Conservation (phyloP, 2,329 filamentous ascomycete genomes). For the Fusarium sp. region DNA sequence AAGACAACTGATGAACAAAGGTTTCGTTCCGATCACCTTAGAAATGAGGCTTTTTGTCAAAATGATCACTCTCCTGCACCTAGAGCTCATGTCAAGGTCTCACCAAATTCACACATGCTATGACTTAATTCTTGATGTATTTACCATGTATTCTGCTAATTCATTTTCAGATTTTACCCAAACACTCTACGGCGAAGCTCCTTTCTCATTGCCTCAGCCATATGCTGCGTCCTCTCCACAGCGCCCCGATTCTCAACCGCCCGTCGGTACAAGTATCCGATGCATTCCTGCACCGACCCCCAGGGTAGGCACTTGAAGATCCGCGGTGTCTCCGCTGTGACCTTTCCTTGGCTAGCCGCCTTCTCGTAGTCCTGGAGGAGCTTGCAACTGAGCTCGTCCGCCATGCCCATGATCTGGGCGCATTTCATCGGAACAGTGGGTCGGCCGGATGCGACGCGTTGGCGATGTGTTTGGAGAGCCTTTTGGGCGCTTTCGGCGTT, state of each 20-base stretch:
- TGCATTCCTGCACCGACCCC: constrained; percentile 54
- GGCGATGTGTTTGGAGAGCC: constrained; percentile 56
- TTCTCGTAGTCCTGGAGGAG: constrained; percentile 55
- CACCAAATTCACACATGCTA: no score
- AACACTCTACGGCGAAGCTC: constrained; percentile 45
- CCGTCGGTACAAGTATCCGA: constrained; percentile 53
- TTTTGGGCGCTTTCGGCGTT: constrained; percentile 57
- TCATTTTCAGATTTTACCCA: no score
- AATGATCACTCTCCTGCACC: no score
- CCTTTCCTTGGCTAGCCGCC: constrained; percentile 5
- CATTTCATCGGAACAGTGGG: constrained; percentile 55
- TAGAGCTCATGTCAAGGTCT: no score
- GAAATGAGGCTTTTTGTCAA: no score
- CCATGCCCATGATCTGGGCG: constrained; percentile 69
- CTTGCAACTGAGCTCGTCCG: constrained; percentile 65
- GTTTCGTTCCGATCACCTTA: no score
- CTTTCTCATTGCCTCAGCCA: constrained; percentile 45
- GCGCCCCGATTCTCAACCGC: constrained; percentile 55
- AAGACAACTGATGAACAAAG: no score
- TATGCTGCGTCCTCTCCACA: constrained; percentile 47
- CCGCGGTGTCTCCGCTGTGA: constrained; percentile 31
- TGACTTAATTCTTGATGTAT: no score
- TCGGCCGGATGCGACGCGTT: constrained; percentile 50
- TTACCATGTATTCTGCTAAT: no score
- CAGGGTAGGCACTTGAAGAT: constrained; percentile 55